Base-by-base conservation (phyloP, 139 green algal genomes). In the Edaphochlamys debaryana region DNA sequence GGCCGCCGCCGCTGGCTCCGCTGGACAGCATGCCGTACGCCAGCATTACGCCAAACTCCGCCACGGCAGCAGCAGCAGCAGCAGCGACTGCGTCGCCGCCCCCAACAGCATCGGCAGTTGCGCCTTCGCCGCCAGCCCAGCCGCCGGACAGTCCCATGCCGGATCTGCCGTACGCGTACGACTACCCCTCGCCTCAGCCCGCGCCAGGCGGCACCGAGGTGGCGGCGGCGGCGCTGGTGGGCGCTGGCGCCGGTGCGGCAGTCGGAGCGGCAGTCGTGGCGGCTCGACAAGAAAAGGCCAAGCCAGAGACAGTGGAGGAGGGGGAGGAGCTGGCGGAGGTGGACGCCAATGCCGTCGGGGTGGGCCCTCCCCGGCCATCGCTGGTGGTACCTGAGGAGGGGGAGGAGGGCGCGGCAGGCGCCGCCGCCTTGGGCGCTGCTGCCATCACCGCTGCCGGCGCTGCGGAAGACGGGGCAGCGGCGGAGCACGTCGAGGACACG, bases 1-100 rank as follows among this genome's bases (percentile, higher is more conserved):
- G 60, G 6, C 78, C 78, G 50, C 66, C 66, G 50, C 64, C 78
- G 27, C 36, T 84, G 36, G 48, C 36, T 29, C 48, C 78, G 6
- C 36, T 40, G 23, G 76, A 82, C 41, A 73, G 63, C 45, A 56
- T 63, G 29, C 38, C 7, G 60, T 17, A 67, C n/a, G 60, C 7
- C 6, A 19, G 20, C 50, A 17, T 58, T 2, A 2, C 25, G 9
- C 50, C 25, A 2, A 58, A 2, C 8, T 4, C 27, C 27, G 32
- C 58, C 2, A 17, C 58, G 29, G 58, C 58, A 27, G 58, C 58
- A 3, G 58, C 58, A 3, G 20, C 29, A 2, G 23, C 3, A 1
- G 63, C 4, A 19, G 11, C 32, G 23, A 13, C 66, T 42, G 34
- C 34, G 36, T 4, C 20, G 36, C 17, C 36, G 66, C 17, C 15